Conservation (phyloP, 345 rosid genomes). For the Carallia pectinifolia region DNA sequence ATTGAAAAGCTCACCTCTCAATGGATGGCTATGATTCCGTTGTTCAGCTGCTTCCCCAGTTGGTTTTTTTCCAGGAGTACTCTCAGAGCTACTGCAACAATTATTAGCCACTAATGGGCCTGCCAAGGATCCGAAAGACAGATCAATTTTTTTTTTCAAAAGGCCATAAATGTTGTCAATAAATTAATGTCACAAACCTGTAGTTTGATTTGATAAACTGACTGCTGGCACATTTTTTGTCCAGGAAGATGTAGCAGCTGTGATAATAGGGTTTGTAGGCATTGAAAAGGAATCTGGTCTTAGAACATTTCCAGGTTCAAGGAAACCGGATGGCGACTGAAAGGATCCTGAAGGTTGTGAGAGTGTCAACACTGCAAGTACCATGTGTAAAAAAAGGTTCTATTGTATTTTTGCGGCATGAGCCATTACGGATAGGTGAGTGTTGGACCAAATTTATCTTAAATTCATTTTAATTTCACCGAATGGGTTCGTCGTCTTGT, state of each 20-base stretch:
- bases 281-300: conserved; percentile 58
- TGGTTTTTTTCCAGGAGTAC: conserved; percentile 45
- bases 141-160: too few relatives aligned
- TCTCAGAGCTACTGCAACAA: conserved; percentile 63
- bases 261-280: conserved; percentile 46
- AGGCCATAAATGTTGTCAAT: too few relatives aligned
- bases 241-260: conserved; percentile 49
- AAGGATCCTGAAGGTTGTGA: conserved; percentile 46
- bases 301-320: conserved; percentile 46
- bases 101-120: conserved; percentile 47
- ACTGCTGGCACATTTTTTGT: conserved; percentile 47
- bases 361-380: conserved; percentile 34
- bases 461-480: too few relatives aligned
- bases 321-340: conserved; percentile 45
- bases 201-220: conserved; percentile 40
- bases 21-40: conserved; percentile 46
- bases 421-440: too few relatives aligned
- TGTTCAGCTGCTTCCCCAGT: conserved; percentile 44
- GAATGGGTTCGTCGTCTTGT: too few relatives aligned
- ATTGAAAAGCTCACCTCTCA: conserved; percentile 46
- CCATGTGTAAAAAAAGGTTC: conserved; percentile 5
- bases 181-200: conserved; percentile 36
- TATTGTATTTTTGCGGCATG: too few relatives aligned
- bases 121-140: conserved; percentile 12
- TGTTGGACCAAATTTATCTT: too few relatives aligned